Conservation (phyloP, 2,329 filamentous ascomycete species). For the Ophiocordyceps australis region DNA sequence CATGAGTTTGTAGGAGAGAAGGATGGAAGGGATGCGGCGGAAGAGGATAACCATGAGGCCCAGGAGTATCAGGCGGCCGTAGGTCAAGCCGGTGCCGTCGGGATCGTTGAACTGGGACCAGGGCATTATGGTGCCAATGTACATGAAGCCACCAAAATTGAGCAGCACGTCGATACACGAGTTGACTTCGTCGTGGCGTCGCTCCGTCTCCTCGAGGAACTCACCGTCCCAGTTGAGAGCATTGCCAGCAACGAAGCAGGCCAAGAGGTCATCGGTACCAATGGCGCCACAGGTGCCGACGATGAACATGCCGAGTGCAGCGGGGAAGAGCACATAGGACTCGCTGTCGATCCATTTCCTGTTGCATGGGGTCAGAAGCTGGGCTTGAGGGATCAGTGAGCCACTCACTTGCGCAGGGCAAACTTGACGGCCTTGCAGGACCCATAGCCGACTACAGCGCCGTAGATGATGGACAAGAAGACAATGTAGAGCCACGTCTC, state of each 20-base stretch:
- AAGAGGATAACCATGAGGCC: slow-evolving; percentile 33
- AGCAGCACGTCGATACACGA: slow-evolving; percentile 36
- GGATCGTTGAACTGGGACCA: slow-evolving; percentile 36
- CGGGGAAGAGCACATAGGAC: slow-evolving; percentile 32
- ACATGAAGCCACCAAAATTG: slow-evolving; percentile 43
- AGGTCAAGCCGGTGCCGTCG: slow-evolving; percentile 30
- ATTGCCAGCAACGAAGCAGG: slow-evolving; percentile 41
- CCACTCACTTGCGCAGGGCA: slow-evolving; percentile 13
- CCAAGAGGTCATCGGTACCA: slow-evolving; percentile 40
- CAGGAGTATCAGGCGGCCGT: slow-evolving; percentile 27
- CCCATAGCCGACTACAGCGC: slow-evolving; percentile 27
- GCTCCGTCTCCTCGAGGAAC: slow-evolving; percentile 35
- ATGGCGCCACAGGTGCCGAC: slow-evolving; percentile 37
- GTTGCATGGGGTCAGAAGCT: too few species aligned
- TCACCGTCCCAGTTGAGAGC: slow-evolving; percentile 43
- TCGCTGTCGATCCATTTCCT: slow-evolving; percentile 37
- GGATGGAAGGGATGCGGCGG: slow-evolving; percentile 36
- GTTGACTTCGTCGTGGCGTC: slow-evolving; percentile 42
- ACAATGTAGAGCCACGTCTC: slow-evolving; percentile 44
- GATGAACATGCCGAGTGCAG: slow-evolving; percentile 34
- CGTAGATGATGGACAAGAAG: slow-evolving; percentile 31
- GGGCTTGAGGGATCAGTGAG: too few species aligned
- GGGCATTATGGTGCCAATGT: slow-evolving; percentile 34
- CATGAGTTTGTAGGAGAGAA: slow-evolving; percentile 36
- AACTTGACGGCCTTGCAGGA: slow-evolving; percentile 27